phyloP scores from a whole-genome alignment of 352 stramenopile species.

The Phytophthora rubi region DNA sequence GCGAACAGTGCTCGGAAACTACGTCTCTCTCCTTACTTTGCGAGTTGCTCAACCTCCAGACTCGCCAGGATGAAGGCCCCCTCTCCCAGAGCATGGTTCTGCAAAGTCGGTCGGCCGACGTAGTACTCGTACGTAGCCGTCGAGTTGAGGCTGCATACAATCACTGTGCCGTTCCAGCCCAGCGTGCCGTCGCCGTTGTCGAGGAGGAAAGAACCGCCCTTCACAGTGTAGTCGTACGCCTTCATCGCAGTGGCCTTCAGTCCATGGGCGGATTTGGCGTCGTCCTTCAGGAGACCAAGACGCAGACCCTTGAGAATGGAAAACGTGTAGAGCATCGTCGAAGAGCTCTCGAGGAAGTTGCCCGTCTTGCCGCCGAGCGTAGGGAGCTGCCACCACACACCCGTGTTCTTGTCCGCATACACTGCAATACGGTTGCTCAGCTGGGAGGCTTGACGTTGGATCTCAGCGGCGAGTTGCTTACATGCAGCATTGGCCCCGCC shows the following conservation, averaged over 20 bases:
- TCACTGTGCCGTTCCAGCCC: slow-evolving; percentile 34
- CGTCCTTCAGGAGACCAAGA: slow-evolving; percentile 33
- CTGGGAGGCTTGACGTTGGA: slow-evolving; percentile 26
- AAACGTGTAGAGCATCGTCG: slow-evolving; percentile 41
- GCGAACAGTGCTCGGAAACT: not conserved
- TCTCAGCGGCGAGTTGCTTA: slow-evolving; percentile 9
- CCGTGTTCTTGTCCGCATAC: slow-evolving; percentile 26
- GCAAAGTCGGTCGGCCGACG: slow-evolving; percentile 26
- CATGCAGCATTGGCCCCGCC: slow-evolving; percentile 14
- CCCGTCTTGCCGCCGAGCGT: slow-evolving; percentile 28
- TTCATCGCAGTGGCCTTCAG: slow-evolving; percentile 18
- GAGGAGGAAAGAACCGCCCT: slow-evolving; percentile 24
- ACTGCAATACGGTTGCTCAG: slow-evolving; percentile 27
- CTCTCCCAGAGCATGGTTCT: slow-evolving; percentile 33
- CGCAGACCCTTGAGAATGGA: slow-evolving; percentile 39
- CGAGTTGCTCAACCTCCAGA: slow-evolving; percentile 31
- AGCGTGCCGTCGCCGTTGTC: slow-evolving; percentile 28
- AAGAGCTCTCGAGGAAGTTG: slow-evolving; percentile 42
- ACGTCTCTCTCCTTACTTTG: slow-evolving; percentile 8
- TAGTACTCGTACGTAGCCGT: slow-evolving; percentile 38
- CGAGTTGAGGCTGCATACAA: slow-evolving; percentile 38
- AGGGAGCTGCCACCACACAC: slow-evolving; percentile 37
- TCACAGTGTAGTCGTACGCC: slow-evolving; percentile 35
- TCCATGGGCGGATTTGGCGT: not conserved
- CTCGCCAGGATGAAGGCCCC: slow-evolving; percentile 33